Base-by-base conservation (phyloP, 192 early-diverging fungal species). In the Glomus cerebriforme region DNA sequence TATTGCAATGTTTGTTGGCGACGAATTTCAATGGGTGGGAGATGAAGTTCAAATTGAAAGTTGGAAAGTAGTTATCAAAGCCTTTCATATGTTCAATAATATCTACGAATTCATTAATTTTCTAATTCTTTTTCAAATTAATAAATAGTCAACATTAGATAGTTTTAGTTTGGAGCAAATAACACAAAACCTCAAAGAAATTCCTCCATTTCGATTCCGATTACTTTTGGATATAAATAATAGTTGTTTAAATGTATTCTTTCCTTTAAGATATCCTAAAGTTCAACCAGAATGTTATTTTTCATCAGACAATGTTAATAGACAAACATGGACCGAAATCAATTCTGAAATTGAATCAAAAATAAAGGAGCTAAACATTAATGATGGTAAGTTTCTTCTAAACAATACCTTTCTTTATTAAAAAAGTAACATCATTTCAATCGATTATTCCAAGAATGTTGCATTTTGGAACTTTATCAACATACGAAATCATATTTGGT, bases 391-490 rank as follows among this genome's bases (percentile, higher is more conserved):
- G 39, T 43, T 43, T 43, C 39, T 43, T 43, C 10, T 10, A 66
- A 19, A 15, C 32, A 66, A 0, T 32, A 64, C 13, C 13, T 34
- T 27, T 19, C 6, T 66, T 19, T 31, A 66, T 35, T 1, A 19
- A 3, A 19, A 66, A 66, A 19, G 19, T 15, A 10, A 9, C 9
- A 62, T 6, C n/a, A 7, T 26, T 35, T 34, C 34, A 66, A 31
- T 29, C 31, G n/a, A 26, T 62, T 27, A 27, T 34, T 32, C 17
- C 13, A 66, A 66, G 64, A 66, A 66, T 66, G 64, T 31, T 66
- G 64, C 13, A 66, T 66, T 5, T 66, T 66, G 12, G 64, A 66
- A 32, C 26, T 66, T 66, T 66, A 66, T 66, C 64, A 66, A 34
- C 64, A 66, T 66, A 66, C 19, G 32, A 66, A 66, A 66, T 66